Base-by-base conservation (phyloP, 148 eudicot genomes). In the Oxyria digyna region DNA sequence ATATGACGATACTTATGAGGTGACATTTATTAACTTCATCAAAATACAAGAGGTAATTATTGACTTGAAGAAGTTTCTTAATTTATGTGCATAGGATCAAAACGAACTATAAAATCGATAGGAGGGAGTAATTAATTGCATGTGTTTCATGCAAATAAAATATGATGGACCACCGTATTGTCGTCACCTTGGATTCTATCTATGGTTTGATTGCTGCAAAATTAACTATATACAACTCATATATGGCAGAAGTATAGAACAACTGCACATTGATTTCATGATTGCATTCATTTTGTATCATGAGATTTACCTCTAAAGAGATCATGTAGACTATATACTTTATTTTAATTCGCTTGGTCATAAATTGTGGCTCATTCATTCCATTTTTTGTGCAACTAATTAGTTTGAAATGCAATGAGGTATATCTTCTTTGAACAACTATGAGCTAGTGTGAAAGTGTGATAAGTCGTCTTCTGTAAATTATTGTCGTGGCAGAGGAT, bases 91-190 rank as follows among this genome's bases (percentile, higher is more conserved):
- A n/a, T n/a, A n/a, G n/a, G n/a, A n/a, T n/a, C n/a, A n/a, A n/a
- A n/a, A n/a, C n/a, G n/a, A n/a, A n/a, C n/a, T n/a, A n/a, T n/a
- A n/a, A n/a, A n/a, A n/a, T n/a, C n/a, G n/a, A n/a, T n/a, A n/a
- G n/a, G n/a, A n/a, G n/a, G n/a, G n/a, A n/a, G n/a, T n/a, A 59
- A 27, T 29, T 59, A 59, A 29, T 59, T 59, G 20, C 65, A 59
- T 59, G 38, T 14, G 18, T 59, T 31, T 57, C 57, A 50, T 50
- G 57, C 57, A 50, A n/a, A 50, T 26, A 55, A 23, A 54, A 10
- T 2, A 23, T 11, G 4, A 0, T 55, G 62, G 32, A 26, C 62
- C 62, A 54, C 62, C 11, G 10, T 23, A 54, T 54, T 54, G 32
- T 24, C 57, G 31, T 54, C 32, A 54, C 32, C 33, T 26, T 20